Conservation (phyloP, 495 filamentous ascomycete genomes). For the Corynascus novoguineensis region DNA sequence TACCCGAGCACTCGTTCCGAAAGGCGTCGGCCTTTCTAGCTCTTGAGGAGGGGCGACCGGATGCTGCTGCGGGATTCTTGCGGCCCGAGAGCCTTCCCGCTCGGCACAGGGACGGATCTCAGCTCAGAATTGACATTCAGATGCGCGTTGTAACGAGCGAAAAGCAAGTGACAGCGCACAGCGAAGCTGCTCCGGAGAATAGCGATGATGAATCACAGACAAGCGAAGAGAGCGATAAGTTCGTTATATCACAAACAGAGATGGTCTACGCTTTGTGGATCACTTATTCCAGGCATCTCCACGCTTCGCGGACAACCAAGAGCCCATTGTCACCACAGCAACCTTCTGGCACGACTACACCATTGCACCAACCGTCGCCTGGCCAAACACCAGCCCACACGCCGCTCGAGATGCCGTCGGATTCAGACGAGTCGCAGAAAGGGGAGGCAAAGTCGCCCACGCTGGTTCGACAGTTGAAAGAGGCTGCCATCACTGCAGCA, state of each 20-base stretch:
- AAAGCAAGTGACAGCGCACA: conserved; percentile 40
- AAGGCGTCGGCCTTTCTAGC: conserved; percentile 79
- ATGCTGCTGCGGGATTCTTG: conserved; percentile 69
- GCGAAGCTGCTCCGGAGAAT: conserved; percentile 42
- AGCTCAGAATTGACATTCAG: conserved; percentile 89
- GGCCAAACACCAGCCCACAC: conserved; percentile 57
- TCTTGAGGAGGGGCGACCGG: conserved; percentile 70
- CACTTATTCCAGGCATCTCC: conserved; percentile 89
- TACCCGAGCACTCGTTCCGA: conserved; percentile 92
- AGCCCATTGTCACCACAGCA: conserved; percentile 54
- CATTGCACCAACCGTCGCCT: conserved; percentile 70
- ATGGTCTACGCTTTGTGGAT: conserved; percentile 95
- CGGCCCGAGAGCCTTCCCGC: conserved; percentile 78
- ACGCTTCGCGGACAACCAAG: conserved; percentile 56
- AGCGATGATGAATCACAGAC: conserved; percentile 46
- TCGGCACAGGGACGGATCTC: conserved; percentile 80
- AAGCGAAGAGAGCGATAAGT: conserved; percentile 24
- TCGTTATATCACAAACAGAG: conserved; percentile 50
- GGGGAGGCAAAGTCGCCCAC: conserved; percentile 47
- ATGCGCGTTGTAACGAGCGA: conserved; percentile 93
- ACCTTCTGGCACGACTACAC: conserved; percentile 57
- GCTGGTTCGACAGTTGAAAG: conserved; percentile 69
- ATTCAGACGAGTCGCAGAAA: conserved; percentile 38
- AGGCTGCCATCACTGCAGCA: conserved; percentile 52
- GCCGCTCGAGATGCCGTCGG: conserved; percentile 48